Conservation (phyloP, 169 alveolate species). For the Amoebophrya sp. region DNA sequence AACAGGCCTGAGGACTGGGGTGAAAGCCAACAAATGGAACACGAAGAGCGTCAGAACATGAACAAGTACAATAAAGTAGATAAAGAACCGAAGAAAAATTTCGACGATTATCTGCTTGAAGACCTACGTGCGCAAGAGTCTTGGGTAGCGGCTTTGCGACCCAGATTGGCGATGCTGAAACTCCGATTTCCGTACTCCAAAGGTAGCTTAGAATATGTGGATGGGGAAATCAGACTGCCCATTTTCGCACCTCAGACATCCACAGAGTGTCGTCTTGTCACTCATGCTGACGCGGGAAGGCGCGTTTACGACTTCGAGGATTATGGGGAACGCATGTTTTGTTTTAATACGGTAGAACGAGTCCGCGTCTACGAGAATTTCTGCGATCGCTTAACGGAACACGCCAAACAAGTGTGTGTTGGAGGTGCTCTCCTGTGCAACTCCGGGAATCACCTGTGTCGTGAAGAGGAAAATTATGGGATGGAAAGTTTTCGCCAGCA, state of each 20-base stretch:
- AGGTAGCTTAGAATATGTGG: not conserved
- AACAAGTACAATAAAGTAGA: not conserved
- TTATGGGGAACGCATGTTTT: not conserved
- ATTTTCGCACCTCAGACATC: not conserved
- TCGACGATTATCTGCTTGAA: not conserved
- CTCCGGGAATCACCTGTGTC: not conserved
- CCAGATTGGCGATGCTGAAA: not conserved
- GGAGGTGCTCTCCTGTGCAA: not conserved
- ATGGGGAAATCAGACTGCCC: not conserved
- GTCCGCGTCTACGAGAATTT: not conserved
- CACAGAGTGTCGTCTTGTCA: not conserved
- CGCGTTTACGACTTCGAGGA: not conserved
- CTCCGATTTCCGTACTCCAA: not conserved
- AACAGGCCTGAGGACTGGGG: no score
- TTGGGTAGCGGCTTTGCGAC: not conserved
- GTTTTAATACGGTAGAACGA: not conserved
- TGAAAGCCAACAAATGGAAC: no score
- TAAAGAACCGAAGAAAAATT: not conserved
- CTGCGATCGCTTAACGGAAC: not conserved
- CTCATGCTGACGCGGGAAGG: not conserved
- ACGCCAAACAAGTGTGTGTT: not conserved
- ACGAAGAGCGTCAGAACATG: not conserved
- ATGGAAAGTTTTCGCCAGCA: not conserved
- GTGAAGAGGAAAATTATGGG: not conserved
- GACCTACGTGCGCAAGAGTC: not conserved